Evolutionary conservation across 2,329 filamentous ascomycete species (phyloP).

Genomic region (Trichoderma sp.): DNA sequence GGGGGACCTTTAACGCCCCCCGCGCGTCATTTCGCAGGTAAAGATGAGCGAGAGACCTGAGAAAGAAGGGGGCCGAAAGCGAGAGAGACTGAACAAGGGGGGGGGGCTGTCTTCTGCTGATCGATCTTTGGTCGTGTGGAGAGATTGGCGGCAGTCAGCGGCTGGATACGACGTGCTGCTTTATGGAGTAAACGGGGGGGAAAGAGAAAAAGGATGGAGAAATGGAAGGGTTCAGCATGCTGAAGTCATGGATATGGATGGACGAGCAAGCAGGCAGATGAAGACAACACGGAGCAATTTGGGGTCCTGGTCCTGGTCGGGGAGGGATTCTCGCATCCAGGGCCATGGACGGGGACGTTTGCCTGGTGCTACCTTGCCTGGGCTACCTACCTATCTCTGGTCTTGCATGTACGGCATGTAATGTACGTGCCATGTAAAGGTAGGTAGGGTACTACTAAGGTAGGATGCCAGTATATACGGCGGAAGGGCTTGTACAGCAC

Average conservation of each 20-base stretch:
- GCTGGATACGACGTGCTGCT: background rate
- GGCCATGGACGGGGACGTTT: background rate
- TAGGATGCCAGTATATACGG: too few species aligned
- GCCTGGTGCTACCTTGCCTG: background rate
- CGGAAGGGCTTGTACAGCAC: background rate
- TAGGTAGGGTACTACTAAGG: too few species aligned
- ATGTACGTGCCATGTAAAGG: background rate
- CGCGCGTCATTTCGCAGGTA: background rate
- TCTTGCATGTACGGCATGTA: background rate
- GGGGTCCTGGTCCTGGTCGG: background rate
- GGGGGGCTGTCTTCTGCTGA: background rate
- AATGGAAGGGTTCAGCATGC: background rate
- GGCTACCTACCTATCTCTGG: background rate
- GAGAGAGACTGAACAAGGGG: background rate
- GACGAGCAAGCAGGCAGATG: background rate
- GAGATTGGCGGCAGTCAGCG: slow-evolving; percentile 7
- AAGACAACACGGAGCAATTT: background rate
- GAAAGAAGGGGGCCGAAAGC: background rate
- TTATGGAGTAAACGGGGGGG: background rate
- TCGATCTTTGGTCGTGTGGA: background rate
- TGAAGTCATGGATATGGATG: too few species aligned
- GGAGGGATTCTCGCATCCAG: background rate
- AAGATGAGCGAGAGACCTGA: background rate
- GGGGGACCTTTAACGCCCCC: background rate
- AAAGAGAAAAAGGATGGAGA: background rate